Evolutionary conservation across 805 yeast species (phyloP), one percentile per base, ranked within the genome.

Genomic region (Wickerhamiella sorbophila): DNA sequence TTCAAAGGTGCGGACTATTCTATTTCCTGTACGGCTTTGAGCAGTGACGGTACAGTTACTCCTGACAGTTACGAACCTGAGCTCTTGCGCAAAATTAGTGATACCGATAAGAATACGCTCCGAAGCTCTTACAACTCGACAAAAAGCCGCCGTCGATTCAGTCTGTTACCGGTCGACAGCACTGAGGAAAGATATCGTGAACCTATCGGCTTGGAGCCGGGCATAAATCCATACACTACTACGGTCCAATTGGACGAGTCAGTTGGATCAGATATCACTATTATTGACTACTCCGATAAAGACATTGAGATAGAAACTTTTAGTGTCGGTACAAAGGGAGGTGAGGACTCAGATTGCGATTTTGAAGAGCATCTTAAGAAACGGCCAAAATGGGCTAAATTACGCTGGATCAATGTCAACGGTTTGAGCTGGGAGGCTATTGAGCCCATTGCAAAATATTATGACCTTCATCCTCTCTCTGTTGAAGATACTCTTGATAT

Each of bases 351-450:
- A 31, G 42, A 45, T 39, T 38, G 45, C 35, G 15, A 44, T 50
- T 31, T 53, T 4, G 35, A 37, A 14, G 43, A 46, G 3, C 54
- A 57, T 0, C 45, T 74, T n/a, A 41, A 52, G 2, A 44, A 43
- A 5, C 52, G 66, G 31, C 76, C 77, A 1, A 31, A 44, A 0
- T 71, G 77, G 76, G 58, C 73, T 2, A 59, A 62, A 37, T 73
- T 73, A 1, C 55, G 77, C 14, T 72, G 78, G 78, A 60, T 72
- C 40, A 73, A 71, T 46, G 72, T 74, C 18, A 73, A 72, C 51
- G 79, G 79, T 0, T 56, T 74, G n/a, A 70, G 77, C 1, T 72
- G 77, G 77, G 78, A 72, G 41, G 75, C 75, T 5, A 66, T 75
- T 5, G 61, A 70, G 6, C 55, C 65, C 0, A 60, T 75, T 33